These are phyloP conservation scores for Geotrichum bryndzae DNA, from an alignment of 1,139 yeast species.

Conservation along the genomic window DNA sequence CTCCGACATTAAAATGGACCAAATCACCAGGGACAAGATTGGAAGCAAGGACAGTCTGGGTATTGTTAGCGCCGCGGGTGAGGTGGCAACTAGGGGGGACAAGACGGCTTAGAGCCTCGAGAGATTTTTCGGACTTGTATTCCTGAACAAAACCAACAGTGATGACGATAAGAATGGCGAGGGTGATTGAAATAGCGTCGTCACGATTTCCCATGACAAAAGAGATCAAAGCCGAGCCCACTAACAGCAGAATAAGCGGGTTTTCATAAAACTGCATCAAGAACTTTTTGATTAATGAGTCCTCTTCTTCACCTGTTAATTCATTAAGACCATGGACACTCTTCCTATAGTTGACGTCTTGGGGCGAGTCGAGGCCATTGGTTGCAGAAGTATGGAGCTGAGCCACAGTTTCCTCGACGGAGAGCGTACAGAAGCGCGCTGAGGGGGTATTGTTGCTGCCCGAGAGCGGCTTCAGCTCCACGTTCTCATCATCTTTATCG, in stretches of 20 bases:
- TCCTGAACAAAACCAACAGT: constrained; percentile 96
- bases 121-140: constrained; percentile 84
- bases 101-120: constrained; percentile 82
- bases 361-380: constrained; percentile 57
- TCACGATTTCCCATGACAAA: constrained; percentile 89
- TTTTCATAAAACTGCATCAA: constrained; percentile 76
- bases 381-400: constrained; percentile 56
- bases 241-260: constrained; percentile 76
- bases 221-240: constrained; percentile 80
- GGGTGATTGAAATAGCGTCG: constrained; percentile 82
- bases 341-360: constrained; percentile 66
- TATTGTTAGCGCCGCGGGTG: constrained; percentile 63
- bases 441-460: constrained; percentile 35
- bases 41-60: constrained; percentile 75
- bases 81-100: constrained; percentile 93
- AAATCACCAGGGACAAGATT: constrained; percentile 90
- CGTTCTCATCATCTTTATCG: constrained; percentile 9
- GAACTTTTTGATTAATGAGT: constrained; percentile 62
- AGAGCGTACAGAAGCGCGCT: constrained; percentile 48
- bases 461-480: constrained; percentile 12
- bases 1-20: constrained; percentile 84
- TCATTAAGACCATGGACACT: constrained; percentile 75
- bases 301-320: constrained; percentile 67
- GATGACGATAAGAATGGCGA: constrained; percentile 85
- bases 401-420: constrained; percentile 55